phyloP scores from a whole-genome alignment of 1,284 basidiomycete genomes.

The Psilocybe mexicana region DNA sequence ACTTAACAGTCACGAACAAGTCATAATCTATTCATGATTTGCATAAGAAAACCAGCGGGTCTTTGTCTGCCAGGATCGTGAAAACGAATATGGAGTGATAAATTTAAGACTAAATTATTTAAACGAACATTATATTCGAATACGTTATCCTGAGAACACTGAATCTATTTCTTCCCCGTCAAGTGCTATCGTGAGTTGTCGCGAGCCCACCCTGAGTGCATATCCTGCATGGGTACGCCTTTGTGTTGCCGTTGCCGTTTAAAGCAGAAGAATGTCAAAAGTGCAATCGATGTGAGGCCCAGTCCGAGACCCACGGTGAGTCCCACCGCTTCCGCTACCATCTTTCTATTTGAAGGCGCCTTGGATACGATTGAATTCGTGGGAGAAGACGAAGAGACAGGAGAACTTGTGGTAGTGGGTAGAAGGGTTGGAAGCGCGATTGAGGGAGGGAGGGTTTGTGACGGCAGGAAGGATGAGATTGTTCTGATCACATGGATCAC shows the following conservation, averaged over 20 bases:
- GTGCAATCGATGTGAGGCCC: conserved; percentile 35
- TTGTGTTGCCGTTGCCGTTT: conserved; percentile 25
- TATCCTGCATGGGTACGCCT: conserved; percentile 6
- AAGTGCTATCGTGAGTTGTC: not conserved
- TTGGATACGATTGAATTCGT: conserved; percentile 13
- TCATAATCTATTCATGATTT: too few species aligned
- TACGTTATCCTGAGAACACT: too few species aligned
- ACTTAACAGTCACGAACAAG: too few species aligned
- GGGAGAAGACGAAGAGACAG: conserved; percentile 19
- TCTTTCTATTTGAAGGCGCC: conserved; percentile 15
- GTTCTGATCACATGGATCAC: conserved; percentile 25
- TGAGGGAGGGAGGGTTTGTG: conserved; percentile 40
- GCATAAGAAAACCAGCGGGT: too few species aligned
- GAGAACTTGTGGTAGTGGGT: conserved; percentile 16
- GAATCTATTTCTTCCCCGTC: too few species aligned
- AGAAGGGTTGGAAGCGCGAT: conserved; percentile 35
- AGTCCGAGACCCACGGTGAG: conserved; percentile 42
- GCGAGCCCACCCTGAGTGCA: conserved; percentile 12
- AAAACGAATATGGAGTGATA: too few species aligned
- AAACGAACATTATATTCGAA: too few species aligned
- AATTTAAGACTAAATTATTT: too few species aligned
- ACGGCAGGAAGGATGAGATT: conserved; percentile 42
- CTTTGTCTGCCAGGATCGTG: too few species aligned
- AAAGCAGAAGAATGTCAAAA: conserved; percentile 34
- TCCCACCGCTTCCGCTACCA: conserved; percentile 38